Base-by-base conservation (phyloP, 495 filamentous ascomycete genomes). In the Chaetomium tenue region DNA sequence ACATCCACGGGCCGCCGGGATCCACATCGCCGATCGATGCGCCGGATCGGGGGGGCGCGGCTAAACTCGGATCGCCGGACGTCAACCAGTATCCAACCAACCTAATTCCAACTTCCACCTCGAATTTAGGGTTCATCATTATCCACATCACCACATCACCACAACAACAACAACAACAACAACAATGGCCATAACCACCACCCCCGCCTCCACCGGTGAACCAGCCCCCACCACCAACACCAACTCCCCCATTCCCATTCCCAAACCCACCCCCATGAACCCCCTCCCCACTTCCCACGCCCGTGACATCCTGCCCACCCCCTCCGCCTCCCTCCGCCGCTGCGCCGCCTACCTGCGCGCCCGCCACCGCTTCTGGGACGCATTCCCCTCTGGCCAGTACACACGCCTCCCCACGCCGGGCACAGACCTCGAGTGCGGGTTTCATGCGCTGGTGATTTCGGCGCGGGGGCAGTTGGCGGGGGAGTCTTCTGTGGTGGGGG, bases 321-420 rank as follows among this genome's bases (percentile, higher is more conserved):
- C 23, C 3, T 42, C 15, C 18, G 37, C 60, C 57, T 11, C 54
- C 15, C 52, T 48, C 6, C 58, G 42, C 20, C 66, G 62, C 39
- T 66, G 59, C 62, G 39, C 51, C 39, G 63, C 63, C 39, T 68
- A 68, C 64, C 5, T 58, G 40, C 63, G 42, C 58, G 66, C 66
- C 6, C 69, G 69, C 58, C 22, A 60, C 57, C 63, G 52, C 42
- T 71, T 71, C 61, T 71, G 64, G 61, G 46, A 59, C 5, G 23
- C 66, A 50, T 71, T 71, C 56, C 64, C 66, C 3, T 12, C 4
- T 12, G 69, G 69, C 23, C 2, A 0, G 0, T 71, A 65, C 64
- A 13, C 30, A 2, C 66, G 69, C 22, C 39, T 71, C 13, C 54
- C 54, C 8, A 71, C 69, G 22, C 61, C 63, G 0, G 64, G 66